phyloP scores from a whole-genome alignment of 78 protist genomes.

The Cavenderia fasciculata region DNA sequence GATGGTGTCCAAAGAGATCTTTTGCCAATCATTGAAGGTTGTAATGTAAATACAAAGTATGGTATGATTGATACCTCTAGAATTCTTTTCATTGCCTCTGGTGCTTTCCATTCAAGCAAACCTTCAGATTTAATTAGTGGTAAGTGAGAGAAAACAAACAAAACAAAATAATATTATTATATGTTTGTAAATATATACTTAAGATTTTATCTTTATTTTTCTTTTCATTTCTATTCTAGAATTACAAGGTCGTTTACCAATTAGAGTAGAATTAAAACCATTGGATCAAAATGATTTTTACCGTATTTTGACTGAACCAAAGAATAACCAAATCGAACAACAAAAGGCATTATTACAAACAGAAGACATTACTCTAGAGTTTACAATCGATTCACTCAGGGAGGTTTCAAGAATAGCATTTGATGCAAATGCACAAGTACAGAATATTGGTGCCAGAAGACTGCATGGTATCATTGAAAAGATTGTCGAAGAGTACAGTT shows the following conservation, averaged over 20 bases:
- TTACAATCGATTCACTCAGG: constrained; percentile 84
- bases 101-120: constrained; percentile 87
- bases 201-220: no score
- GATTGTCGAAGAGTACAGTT: constrained; percentile 87
- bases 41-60: constrained; percentile 85
- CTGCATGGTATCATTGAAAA: constrained; percentile 88
- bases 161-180: neutral
- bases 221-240: no score
- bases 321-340: constrained; percentile 90
- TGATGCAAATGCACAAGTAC: constrained; percentile 88
- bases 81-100: constrained; percentile 92
- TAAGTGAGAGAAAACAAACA: neutral
- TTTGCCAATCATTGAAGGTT: constrained; percentile 94
- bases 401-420: constrained; percentile 85
- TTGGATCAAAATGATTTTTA: constrained; percentile 86
- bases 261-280: constrained; percentile 92
- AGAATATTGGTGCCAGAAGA: constrained; percentile 95
- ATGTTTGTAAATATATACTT: neutral
- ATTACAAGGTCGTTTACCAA: constrained; percentile 94
- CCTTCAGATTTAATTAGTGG: constrained; percentile 81
- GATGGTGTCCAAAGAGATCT: constrained; percentile 98
- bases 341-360: constrained; percentile 86
- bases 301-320: constrained; percentile 92
- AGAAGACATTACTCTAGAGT: constrained; percentile 81
- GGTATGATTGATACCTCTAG: constrained; percentile 93